phyloP scores from a whole-genome alignment of 164 flowering plant species.

The Kalanchoe fedtschenkoi region DNA sequence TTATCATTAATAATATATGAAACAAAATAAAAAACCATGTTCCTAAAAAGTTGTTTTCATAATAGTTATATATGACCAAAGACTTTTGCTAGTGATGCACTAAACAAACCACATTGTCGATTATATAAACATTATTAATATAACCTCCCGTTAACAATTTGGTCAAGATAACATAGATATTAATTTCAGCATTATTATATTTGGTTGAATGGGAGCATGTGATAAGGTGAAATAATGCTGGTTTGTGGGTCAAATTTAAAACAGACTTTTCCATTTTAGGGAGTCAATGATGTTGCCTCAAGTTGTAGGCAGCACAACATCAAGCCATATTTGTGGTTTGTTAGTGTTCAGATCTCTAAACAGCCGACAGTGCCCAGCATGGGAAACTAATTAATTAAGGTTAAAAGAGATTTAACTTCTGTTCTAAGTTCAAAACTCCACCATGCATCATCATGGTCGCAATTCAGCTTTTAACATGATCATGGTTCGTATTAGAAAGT shows the following conservation, averaged over 20 bases:
- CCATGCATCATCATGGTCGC: not conserved
- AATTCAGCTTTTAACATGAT: not conserved
- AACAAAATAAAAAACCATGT: no score
- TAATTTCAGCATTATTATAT: not conserved
- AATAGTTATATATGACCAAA: no score
- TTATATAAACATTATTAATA: no score
- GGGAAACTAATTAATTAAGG: not conserved
- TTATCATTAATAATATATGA: no score
- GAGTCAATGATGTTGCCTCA: constrained; percentile 27
- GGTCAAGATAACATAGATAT: constrained; percentile 2
- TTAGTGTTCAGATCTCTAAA: not conserved
- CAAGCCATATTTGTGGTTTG: not conserved
- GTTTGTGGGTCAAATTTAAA: not conserved
- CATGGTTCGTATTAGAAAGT: not conserved
- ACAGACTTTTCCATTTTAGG: constrained; percentile 27
- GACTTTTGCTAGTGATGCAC: no score
- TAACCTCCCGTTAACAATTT: not conserved
- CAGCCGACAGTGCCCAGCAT: not conserved
- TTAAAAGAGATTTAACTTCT: not conserved
- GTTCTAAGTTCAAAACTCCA: not conserved
- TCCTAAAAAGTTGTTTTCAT: no score
- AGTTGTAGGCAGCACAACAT: constrained; percentile 25
- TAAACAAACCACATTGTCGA: no score
- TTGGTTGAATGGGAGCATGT: constrained; percentile 4
- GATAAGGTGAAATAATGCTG: not conserved